Evolutionary conservation across 495 filamentous ascomycete genomes (phyloP).

Genomic region (Paragyromitra xinjiangensis): DNA sequence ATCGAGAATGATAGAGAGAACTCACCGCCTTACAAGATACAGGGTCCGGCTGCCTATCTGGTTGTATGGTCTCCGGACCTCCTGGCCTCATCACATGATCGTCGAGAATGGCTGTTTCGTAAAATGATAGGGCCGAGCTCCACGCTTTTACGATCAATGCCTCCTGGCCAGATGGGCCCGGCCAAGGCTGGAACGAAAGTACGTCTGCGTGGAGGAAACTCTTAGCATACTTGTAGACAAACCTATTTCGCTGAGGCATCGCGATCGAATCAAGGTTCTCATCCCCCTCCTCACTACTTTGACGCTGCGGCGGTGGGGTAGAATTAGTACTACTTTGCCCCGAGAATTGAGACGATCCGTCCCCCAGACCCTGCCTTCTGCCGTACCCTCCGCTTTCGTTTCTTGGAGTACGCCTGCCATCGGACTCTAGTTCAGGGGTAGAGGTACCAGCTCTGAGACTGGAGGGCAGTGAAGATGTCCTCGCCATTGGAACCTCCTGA

Average conservation of each 20-base stretch:
- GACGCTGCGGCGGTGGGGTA: neutral
- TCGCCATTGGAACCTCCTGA: too few relatives aligned
- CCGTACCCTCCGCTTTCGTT: too few relatives aligned
- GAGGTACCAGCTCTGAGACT: too few relatives aligned
- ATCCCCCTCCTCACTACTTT: neutral
- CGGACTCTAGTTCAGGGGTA: too few relatives aligned
- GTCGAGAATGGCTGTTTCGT: neutral
- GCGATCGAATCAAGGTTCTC: neutral
- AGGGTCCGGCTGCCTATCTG: neutral
- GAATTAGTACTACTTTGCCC: neutral
- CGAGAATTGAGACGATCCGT: too few relatives aligned
- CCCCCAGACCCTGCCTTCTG: too few relatives aligned
- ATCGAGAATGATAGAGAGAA: neutral
- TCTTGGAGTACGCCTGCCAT: too few relatives aligned
- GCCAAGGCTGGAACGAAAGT: neutral
- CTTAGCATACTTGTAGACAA: neutral
- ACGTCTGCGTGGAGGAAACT: neutral
- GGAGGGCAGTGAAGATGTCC: too few relatives aligned
- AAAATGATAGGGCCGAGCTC: neutral
- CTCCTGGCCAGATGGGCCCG: neutral
- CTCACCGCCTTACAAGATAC: neutral
- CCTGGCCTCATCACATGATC: neutral
- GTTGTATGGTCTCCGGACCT: neutral
- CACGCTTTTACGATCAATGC: neutral
- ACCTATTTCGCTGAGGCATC: neutral